Percentiles rank a stretch among this genome's conserved stretches.
Conservation (phyloP, 2,329 filamentous ascomycete species). For the Cercospora janseana region DNA sequence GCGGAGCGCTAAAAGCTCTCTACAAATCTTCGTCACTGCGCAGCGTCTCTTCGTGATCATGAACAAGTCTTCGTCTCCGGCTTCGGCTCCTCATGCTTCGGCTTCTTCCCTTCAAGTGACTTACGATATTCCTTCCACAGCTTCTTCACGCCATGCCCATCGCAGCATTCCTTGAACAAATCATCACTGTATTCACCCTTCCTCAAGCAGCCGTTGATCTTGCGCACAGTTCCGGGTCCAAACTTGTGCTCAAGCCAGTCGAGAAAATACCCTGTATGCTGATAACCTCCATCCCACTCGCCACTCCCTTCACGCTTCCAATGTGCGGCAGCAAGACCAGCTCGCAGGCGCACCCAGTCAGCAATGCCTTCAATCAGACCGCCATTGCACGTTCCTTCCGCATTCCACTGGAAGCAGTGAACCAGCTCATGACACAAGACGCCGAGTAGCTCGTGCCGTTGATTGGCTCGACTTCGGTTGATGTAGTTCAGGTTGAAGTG, state of each 20-base stretch:
- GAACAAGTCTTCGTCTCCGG: conserved; percentile 17
- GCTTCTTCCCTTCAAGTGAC: conserved; percentile 43
- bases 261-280: conserved; percentile 87
- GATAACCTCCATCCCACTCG: conserved; percentile 86
- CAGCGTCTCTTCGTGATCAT: neutral
- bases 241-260: conserved; percentile 73
- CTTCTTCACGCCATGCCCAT: conserved; percentile 60
- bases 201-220: conserved; percentile 66
- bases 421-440: conserved; percentile 91
- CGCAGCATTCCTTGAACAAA: conserved; percentile 33
- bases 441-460: conserved; percentile 66
- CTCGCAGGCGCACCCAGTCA: conserved; percentile 82
- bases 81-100: conserved; percentile 21
- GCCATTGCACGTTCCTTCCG: conserved; percentile 53
- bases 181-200: conserved; percentile 63
- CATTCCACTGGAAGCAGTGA: conserved; percentile 88
- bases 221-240: conserved; percentile 51
- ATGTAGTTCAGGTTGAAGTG: conserved; percentile 82
- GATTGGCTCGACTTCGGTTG: conserved; percentile 36
- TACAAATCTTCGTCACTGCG: neutral
- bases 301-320: conserved; percentile 64
- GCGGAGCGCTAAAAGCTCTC: too few species aligned
- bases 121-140: conserved; percentile 73
- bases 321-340: conserved; percentile 72
- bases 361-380: conserved; percentile 89